Evolutionary conservation across 805 yeast species (phyloP).

Genomic region (Saccharomycopsis sp.): DNA sequence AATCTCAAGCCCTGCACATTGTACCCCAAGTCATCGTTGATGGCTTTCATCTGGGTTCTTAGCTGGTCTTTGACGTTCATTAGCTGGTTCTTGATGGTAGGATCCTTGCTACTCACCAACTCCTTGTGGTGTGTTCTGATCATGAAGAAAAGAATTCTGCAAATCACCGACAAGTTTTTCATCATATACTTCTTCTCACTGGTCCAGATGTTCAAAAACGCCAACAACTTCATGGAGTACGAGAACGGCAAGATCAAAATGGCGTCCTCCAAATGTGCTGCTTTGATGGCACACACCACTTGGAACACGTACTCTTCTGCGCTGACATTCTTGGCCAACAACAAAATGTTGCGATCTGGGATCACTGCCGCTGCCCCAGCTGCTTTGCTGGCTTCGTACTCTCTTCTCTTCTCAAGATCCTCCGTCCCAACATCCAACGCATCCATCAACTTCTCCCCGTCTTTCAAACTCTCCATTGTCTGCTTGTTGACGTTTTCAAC

Average conservation of each 20-base stretch:
- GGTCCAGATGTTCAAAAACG: slow-evolving; percentile 72
- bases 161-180: slow-evolving; percentile 51
- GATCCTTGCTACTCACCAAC: slow-evolving; percentile 60
- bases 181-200: slow-evolving; percentile 35
- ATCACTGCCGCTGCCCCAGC: slow-evolving; percentile 35
- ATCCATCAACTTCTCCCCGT: slow-evolving; percentile 88
- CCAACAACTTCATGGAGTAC: slow-evolving; percentile 59
- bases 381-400: slow-evolving; percentile 41
- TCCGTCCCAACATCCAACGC: slow-evolving; percentile 76
- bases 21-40: slow-evolving; percentile 65
- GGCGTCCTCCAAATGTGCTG: slow-evolving; percentile 89
- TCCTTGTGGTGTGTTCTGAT: slow-evolving; percentile 71
- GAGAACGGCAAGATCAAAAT: slow-evolving; percentile 85
- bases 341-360: slow-evolving; percentile 63
- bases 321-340: slow-evolving; percentile 52
- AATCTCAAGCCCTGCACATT: slow-evolving; percentile 77
- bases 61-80: slow-evolving; percentile 53
- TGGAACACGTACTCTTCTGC: slow-evolving; percentile 78
- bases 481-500: slow-evolving; percentile 69
- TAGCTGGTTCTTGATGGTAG: slow-evolving; percentile 52
- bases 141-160: slow-evolving; percentile 69
- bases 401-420: slow-evolving; percentile 52
- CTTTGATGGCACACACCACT: slow-evolving; percentile 57
- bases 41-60: slow-evolving; percentile 34
- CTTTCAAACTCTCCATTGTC: slow-evolving; percentile 84